Evolutionary conservation across 2,329 filamentous ascomycete genomes (phyloP), one percentile per base, ranked within the genome.

Genomic region (Cercospora sp.): DNA sequence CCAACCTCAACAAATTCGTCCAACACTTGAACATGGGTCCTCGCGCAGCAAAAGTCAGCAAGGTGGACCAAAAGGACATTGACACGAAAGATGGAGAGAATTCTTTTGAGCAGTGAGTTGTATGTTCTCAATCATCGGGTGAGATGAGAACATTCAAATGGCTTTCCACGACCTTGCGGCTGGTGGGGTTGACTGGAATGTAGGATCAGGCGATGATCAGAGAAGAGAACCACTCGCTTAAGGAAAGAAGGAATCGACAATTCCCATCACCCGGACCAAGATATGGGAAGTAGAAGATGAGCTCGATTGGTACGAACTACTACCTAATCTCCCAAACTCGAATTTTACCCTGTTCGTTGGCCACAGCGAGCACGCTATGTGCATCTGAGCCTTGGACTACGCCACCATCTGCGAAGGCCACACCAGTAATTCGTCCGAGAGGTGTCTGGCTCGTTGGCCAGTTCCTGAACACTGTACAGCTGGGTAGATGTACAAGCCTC

Each of bases 361-460:
- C 94, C 63, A 98, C 91, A 10, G 92, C 92, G 72, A 99, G 79
- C 75, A 94, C 73, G 62, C 73, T 65, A 66, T 76, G 70, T 30
- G 77, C 74, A 65, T 81, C 92, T 40, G 67, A 69, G 12, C 71
- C 71, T 21, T 71, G 74, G 3, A 77, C 70, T 10, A 75, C 71
- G 8, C 74, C 79, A 3, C 81, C 82, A 18, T 76, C 77, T 2
- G 79, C 82, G 74, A 82, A 84, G 18, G 84, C 82, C 71, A 87
- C 77, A 10, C 82, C 77, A 2, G 92, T 91, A 72, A 98, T 89
- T 68, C 93, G 86, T 0, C 95, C 95, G 69, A 99, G 81, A 0
- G 94, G 93, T 66, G 95, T 99, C 78, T 91, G 90, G 71, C 89
- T 88, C 64, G 94, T 99, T 26, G 95, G 95, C 95, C 95, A 99